These are phyloP conservation scores for Hypomontagnella submonticulosa DNA, from an alignment of 495 filamentous ascomycete species.

Conservation along the genomic window DNA sequence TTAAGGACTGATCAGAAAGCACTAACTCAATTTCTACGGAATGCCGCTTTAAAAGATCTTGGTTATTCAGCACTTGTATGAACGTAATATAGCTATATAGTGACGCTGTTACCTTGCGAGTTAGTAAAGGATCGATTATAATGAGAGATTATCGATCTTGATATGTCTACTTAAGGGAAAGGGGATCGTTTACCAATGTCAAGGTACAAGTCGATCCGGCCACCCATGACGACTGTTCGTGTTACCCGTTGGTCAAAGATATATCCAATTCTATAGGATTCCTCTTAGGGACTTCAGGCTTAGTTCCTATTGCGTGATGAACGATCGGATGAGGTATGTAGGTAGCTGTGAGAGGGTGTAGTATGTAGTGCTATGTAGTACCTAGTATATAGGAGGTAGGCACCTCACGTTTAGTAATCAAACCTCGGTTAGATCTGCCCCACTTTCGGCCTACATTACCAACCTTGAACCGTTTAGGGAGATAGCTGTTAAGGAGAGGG, in stretches of 20 bases:
- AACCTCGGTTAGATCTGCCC: slow-evolving; percentile 3
- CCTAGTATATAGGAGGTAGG: background rate
- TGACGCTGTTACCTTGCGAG: slow-evolving; percentile 61
- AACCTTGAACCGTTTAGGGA: background rate
- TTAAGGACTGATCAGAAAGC: slow-evolving; percentile 10
- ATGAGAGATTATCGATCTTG: too few relatives aligned
- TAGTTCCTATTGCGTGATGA: too few relatives aligned
- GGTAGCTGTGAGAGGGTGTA: too few relatives aligned
- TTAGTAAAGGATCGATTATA: slow-evolving; percentile 2
- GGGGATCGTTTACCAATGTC: slow-evolving; percentile 60
- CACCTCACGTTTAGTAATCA: background rate
- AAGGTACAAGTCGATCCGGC: slow-evolving; percentile 71
- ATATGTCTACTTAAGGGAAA: background rate
- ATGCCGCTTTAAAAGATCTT: slow-evolving; percentile 62
- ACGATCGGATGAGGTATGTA: too few relatives aligned
- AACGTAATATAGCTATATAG: slow-evolving; percentile 75
- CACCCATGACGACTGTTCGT: slow-evolving; percentile 55
- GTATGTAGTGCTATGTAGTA: too few relatives aligned
- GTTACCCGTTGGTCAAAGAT: background rate
- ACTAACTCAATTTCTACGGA: slow-evolving; percentile 71
- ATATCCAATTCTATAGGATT: background rate
- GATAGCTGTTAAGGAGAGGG: background rate
- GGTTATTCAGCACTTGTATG: slow-evolving; percentile 66
- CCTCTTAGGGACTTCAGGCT: too few relatives aligned
- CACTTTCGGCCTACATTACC: background rate